phyloP scores from a whole-genome alignment of 208 protist species.

The Trypanosoma congolense region DNA sequence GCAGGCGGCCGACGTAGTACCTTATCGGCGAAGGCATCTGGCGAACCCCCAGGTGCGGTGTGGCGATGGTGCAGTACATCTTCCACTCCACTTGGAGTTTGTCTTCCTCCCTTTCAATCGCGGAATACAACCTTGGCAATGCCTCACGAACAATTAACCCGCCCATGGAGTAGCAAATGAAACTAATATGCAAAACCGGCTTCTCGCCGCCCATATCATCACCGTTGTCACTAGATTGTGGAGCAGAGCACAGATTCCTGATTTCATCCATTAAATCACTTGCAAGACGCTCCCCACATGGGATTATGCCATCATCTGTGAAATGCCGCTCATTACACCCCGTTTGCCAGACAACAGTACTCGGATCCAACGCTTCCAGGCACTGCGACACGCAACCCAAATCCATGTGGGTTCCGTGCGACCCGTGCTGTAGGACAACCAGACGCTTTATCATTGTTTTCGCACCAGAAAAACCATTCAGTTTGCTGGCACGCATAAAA shows the following conservation, averaged over 20 bases:
- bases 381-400: constrained; percentile 27
- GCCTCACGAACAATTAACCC: constrained; percentile 57
- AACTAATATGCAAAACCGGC: constrained; percentile 36
- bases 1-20: constrained; percentile 21
- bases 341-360: constrained; percentile 26
- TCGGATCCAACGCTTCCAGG: constrained; percentile 1
- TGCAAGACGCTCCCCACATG: constrained; percentile 30
- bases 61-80: constrained; percentile 41
- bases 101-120: not conserved
- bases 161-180: constrained; percentile 51
- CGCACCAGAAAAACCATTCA: not conserved
- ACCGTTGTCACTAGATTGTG: not conserved
- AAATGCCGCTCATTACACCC: constrained; percentile 22
- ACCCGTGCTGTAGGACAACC: constrained; percentile 66
- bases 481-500: not conserved
- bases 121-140: constrained; percentile 27
- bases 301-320: constrained; percentile 37
- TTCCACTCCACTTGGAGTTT: constrained; percentile 34
- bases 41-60: constrained; percentile 41
- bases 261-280: constrained; percentile 11
- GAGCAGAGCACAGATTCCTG: not conserved
- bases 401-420: constrained; percentile 36
- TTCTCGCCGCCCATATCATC: not conserved
- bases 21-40: constrained; percentile 39
- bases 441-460: constrained; percentile 14